Base-by-base conservation (phyloP, 1,284 basidiomycete species). In the Phellinidium pouzarii region DNA sequence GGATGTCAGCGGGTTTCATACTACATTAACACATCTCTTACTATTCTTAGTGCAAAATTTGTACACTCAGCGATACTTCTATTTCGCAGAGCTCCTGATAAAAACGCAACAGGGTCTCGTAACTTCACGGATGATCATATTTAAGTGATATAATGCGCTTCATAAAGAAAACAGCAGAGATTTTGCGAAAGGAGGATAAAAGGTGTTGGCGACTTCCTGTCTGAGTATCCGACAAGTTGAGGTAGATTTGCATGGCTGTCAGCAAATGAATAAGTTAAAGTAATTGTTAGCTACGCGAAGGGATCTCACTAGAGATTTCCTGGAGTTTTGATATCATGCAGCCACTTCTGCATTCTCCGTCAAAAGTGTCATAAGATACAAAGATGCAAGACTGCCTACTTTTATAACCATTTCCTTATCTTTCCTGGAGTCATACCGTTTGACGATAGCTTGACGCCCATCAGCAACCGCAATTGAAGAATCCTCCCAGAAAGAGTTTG, bases 151-250 rank as follows among this genome's bases (percentile, higher is more conserved):
- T 3, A 22, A 20, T 12, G 42, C n/a, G 29, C 12, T 45, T 31
- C 23, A 14, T 5, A 27, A 8, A 34, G 38, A 38, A 44, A 8
- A 36, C 3, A 25, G 1, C 17, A 26, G 59, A 37, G 58, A 75
- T 77, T 72, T 52, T 75, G 74, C 1, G 75, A 73, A 25, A 79
- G 62, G 4, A 79, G 58, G 45, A 79, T 74, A 58, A 79, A 79
- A 0, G 74, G 77, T 0, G 72, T 75, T 1, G 69, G 69, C 0
- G 71, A 63, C 38, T 71, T 66, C 19, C 72, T 71, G n/a, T 70
- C 64, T 0, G 78, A 79, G 57, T 75, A 76, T 0, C 77, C 78
- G 5, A 76, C 58, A 66, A 79, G 70, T 59, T 79, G 76, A 0
- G 78, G 77, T 12, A 79, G 61, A 59, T 75, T 78, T 11, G 76